phyloP scores from a whole-genome alignment of 2,329 filamentous ascomycete genomes.

The Claviceps cyperi region DNA sequence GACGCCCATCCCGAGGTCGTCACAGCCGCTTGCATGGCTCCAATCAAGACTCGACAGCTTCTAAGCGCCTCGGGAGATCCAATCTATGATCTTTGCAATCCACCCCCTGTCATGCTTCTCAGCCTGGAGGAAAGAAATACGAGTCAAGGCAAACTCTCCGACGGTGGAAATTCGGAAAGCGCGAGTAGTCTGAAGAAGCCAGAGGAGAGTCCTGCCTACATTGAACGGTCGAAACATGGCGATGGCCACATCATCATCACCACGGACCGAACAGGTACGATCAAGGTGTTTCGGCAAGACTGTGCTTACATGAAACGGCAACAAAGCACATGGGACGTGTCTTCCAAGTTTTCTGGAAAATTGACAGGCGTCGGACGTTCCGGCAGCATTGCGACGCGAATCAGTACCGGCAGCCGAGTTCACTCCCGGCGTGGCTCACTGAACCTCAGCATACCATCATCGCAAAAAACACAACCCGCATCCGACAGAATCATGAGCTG shows the following conservation, averaged over 20 bases:
- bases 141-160: slow-evolving; percentile 26
- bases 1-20: slow-evolving; percentile 82
- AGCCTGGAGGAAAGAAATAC: slow-evolving; percentile 49
- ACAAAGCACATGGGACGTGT: slow-evolving; percentile 63
- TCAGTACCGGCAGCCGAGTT: slow-evolving; percentile 31
- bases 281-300: slow-evolving; percentile 93
- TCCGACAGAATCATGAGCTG: slow-evolving; percentile 77
- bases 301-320: slow-evolving; percentile 71
- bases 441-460: slow-evolving; percentile 15
- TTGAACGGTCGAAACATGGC: slow-evolving; percentile 59
- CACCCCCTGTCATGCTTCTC: slow-evolving; percentile 71
- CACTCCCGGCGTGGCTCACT: slow-evolving; percentile 43
- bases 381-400: slow-evolving; percentile 40
- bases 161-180: slow-evolving; percentile 20
- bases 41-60: slow-evolving; percentile 60
- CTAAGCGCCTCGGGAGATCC: slow-evolving; percentile 76
- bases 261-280: slow-evolving; percentile 71
- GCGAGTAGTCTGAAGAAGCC: slow-evolving; percentile 27
- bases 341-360: slow-evolving; percentile 60
- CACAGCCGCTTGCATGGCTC: slow-evolving; percentile 78
- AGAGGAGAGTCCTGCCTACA: slow-evolving; percentile 61
- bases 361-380: slow-evolving; percentile 41
- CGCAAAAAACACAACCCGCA: slow-evolving; percentile 17
- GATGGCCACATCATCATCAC: slow-evolving; percentile 87
- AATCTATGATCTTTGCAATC: slow-evolving; percentile 93